Evolutionary conservation across 768 basidiomycete species (phyloP).

Genomic region (Tricholomella constricta): DNA sequence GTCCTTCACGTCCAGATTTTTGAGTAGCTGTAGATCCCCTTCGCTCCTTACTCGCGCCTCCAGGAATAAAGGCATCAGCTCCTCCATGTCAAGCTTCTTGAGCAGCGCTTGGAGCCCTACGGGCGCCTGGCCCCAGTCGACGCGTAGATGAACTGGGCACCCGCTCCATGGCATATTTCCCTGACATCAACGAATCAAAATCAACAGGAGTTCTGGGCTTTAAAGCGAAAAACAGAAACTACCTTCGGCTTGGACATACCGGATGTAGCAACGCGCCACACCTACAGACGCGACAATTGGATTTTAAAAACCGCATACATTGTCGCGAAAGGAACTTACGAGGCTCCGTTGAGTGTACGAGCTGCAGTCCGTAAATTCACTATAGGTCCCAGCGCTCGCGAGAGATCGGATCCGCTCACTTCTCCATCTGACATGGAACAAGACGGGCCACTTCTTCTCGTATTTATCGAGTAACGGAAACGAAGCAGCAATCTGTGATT

Average conservation of each 20-base stretch:
- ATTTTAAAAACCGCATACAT: not conserved
- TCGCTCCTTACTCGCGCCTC: conserved; percentile 23
- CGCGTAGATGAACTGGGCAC: conserved; percentile 21
- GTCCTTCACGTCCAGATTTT: conserved; percentile 3
- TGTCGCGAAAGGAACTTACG: not conserved
- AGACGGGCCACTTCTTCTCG: not conserved
- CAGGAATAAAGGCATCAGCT: conserved; percentile 28
- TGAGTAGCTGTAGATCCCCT: conserved; percentile 19
- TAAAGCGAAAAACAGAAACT: not conserved
- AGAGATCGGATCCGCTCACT: not conserved
- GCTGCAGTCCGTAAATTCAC: too few species aligned
- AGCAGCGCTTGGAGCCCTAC: conserved; percentile 18
- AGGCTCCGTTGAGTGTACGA: not conserved
- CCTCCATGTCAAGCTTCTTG: conserved; percentile 20
- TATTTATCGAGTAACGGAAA: not conserved
- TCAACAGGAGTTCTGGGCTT: not conserved
- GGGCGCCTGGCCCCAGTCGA: conserved; percentile 10
- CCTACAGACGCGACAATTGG: not conserved
- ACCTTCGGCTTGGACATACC: not conserved
- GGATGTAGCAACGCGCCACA: not conserved
- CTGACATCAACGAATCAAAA: not conserved
- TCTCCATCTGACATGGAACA: not conserved
- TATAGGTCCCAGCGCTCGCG: not conserved
- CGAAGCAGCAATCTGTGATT: not conserved
- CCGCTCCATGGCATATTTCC: conserved; percentile 6